Conservation (phyloP, 75 land plant genomes). For the Cryptomeria japonica region DNA sequence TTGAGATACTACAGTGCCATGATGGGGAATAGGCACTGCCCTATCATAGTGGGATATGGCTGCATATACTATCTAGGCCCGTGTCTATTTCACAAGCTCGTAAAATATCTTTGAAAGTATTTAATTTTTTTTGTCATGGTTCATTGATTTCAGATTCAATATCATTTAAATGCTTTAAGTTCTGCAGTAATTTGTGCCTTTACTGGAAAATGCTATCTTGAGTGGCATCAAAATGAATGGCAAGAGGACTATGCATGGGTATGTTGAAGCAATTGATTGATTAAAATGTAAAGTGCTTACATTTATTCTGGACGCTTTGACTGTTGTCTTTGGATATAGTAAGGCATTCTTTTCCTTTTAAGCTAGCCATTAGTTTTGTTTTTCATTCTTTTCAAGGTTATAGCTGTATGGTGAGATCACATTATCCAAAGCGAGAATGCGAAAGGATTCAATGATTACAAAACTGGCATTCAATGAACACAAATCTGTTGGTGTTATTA, state of each 20-base stretch:
- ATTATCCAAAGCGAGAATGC: background rate
- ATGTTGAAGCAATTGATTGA: background rate
- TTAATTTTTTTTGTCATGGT: background rate
- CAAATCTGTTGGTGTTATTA: no score
- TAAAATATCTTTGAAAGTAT: no score
- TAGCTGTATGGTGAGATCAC: background rate
- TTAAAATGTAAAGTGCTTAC: no score
- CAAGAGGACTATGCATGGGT: background rate
- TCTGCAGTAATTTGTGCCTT: background rate
- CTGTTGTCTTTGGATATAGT: background rate
- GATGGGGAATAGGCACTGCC: background rate
- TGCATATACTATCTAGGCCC: no score
- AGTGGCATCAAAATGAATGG: no score
- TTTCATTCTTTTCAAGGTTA: background rate
- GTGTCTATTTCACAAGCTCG: no score
- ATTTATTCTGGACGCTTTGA: background rate
- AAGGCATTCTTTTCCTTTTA: background rate
- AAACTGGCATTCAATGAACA: background rate
- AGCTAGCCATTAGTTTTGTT: background rate
- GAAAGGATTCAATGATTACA: background rate
- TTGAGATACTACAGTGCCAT: background rate
- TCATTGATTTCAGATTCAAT: background rate
- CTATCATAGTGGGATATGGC: background rate
- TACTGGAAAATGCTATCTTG: background rate
- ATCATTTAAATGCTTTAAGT: background rate